Base-by-base conservation (phyloP, 2,329 filamentous ascomycete species). In the Chrysosporium queenslandicum region DNA sequence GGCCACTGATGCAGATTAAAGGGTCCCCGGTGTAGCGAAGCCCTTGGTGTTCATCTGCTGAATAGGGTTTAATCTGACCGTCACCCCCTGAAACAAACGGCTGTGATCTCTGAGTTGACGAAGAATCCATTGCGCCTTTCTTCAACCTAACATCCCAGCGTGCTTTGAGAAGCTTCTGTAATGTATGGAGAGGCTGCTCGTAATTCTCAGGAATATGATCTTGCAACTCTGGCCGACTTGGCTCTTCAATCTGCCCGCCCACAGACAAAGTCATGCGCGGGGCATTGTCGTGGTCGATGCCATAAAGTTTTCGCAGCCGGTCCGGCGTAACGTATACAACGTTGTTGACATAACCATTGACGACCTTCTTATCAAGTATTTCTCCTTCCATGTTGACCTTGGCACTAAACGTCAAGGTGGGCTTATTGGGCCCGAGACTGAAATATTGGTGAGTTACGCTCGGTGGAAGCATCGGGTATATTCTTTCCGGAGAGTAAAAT, bases 361-460 rank as follows among this genome's bases (percentile, higher is more conserved):
- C 67, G 18, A 84, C 70, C 41, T 76, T 74, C 6, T 69, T 73
- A 29, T 82, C 79, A 1, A 81, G 58, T 2, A 79, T 70, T 3
- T 75, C 67, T 8, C 79, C 81, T 18, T 71, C 58, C 1, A 62
- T 57, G 55, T 79, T 71, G 37, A 83, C 61, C 53, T 74, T 75
- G 6, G 77, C 76, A 59, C 79, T 82, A 60, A 83, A 79, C 0
- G 81, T 83, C 29, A 84, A 64, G 12, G 75, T 75, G 2, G 80
- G 79, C n/a, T 78, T 71, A 40, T 76, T 66, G 5, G 64, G 64
- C 2, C 63, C 70, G 45, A 84, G 66, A 62, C 77, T 81, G 63
- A 83, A 79, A 53, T 76, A 63, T 1, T 62, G 60, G n/a, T 74
- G 66, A 0, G 76, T 72, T 5, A 76, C 60, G 61, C 69, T 70